phyloP scores from a whole-genome alignment of 176 grass and related monocot genomes.

The Oryza brachyantha region DNA sequence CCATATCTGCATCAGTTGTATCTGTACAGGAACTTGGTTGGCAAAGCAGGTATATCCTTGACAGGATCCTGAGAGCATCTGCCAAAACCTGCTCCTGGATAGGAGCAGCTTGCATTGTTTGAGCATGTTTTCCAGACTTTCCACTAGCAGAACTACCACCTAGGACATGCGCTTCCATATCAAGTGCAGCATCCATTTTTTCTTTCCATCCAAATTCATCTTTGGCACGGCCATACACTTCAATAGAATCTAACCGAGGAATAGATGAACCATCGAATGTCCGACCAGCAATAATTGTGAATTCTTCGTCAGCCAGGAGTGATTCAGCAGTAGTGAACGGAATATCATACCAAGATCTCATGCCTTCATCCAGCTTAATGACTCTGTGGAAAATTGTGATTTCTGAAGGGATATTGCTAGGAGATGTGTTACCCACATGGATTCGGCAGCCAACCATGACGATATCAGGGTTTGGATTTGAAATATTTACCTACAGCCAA shows the following conservation, averaged over 20 bases:
- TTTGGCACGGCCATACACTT: constrained; percentile 91
- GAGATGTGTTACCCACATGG: constrained; percentile 88
- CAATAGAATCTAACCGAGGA: constrained; percentile 79
- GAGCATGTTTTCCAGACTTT: constrained; percentile 48
- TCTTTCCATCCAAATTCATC: constrained; percentile 99
- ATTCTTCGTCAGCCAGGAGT: constrained; percentile 92
- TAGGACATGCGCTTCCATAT: constrained; percentile 71
- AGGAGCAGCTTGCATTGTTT: constrained; percentile 51
- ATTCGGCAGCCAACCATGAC: constrained; percentile 94
- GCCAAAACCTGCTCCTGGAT: constrained; percentile 94
- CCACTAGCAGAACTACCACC: constrained; percentile 38
- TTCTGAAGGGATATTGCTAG: constrained; percentile 83
- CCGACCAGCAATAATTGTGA: constrained; percentile 65
- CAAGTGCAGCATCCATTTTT: constrained; percentile 93
- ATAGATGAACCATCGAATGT: constrained; percentile 72
- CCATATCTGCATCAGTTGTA: constrained; percentile 46
- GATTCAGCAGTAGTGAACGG: constrained; percentile 91
- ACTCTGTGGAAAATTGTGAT: constrained; percentile 82
- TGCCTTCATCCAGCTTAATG: constrained; percentile 84
- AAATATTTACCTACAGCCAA: constrained; percentile 67
- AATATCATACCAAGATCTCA: constrained; percentile 95
- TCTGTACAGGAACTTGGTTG: constrained; percentile 41
- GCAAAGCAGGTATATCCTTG: constrained; percentile 73
- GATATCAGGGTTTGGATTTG: constrained; percentile 83
- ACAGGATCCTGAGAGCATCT: constrained; percentile 80